Evolutionary conservation across 495 filamentous ascomycete species (phyloP), one percentile per base, ranked within the genome.

Genomic region (Penicillium mononematosum): DNA sequence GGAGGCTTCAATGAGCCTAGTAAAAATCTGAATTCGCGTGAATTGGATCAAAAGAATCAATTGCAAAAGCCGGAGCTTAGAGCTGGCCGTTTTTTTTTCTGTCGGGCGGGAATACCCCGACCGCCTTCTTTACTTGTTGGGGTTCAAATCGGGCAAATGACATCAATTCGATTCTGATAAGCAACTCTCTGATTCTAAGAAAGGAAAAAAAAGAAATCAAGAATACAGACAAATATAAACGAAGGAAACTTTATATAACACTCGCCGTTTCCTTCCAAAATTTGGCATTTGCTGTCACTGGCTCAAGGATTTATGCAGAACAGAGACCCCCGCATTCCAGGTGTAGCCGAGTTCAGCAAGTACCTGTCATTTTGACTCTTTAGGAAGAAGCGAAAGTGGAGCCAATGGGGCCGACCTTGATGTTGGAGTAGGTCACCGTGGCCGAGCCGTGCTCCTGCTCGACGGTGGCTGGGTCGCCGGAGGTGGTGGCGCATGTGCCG

Each of bases 341-440:
- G 41, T n/a, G 24, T 27, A 56, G 32, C 42, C 48, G 53, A n/a
- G 51, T 11, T 51, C 59, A 50, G 50, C 56, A 27, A 27, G 44
- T 34, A 11, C 16, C 2, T 19, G 34, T n/a, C 36, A 48, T 32
- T 48, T 36, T 27, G 1, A 45, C 10, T 25, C 14, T 36, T 56
- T 56, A 66, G 38, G 64, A 61, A 53, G 64, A 61, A 53, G 74
- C 55, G 66, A 84, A 83, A 68, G 85, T 88, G 29, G 82, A 84
- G 64, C 80, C 82, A 59, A 89, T 81, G 45, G 84, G 79, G 16
- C 87, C 87, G 62, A 84, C 82, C 69, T 83, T 81, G 70, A 53
- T 86, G 77, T 88, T 88, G 53, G 79, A 85, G 73, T 81, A 89
- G 58, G 73, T 76, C 39, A 89, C 87, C n/a, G 72, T 75, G 14